Conservation (phyloP, 2,329 filamentous ascomycete genomes). For the Fusarium euwallaceae region DNA sequence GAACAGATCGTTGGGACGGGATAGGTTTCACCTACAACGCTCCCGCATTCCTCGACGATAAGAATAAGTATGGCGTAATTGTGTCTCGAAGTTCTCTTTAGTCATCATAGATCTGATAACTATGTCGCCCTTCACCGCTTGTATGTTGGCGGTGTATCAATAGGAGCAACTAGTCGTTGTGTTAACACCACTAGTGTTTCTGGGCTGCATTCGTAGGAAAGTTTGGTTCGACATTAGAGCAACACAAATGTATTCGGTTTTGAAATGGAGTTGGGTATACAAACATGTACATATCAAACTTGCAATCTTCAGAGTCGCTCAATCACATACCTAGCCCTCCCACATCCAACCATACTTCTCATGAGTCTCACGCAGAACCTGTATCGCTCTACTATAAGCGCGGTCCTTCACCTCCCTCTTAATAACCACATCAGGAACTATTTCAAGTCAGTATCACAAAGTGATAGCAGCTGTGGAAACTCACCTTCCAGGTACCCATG, state of each 20-base stretch:
- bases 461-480: not conserved
- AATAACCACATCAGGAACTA: conserved; percentile 38
- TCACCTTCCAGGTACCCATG: conserved; percentile 49
- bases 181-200: not conserved
- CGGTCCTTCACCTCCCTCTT: conserved; percentile 31
- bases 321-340: conserved; percentile 7
- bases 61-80: not conserved
- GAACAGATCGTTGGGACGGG: conserved; percentile 20
- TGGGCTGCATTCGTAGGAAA: not conserved
- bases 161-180: not conserved
- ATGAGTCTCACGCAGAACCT: conserved; percentile 35
- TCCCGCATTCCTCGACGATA: conserved; percentile 32
- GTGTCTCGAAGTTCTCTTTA: not conserved
- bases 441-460: not conserved
- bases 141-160: not conserved
- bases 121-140: not conserved
- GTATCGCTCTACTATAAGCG: conserved; percentile 28
- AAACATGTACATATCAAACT: not conserved
- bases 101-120: not conserved
- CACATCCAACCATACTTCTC: conserved; percentile 35
- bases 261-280: not conserved
- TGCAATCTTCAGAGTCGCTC: not conserved
- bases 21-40: conserved; percentile 30
- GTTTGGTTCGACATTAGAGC: too few species aligned
- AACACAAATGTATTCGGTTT: not conserved